Evolutionary conservation across 73 alveolate genomes (phyloP).

Genomic region (Paramecium octaurelia): DNA sequence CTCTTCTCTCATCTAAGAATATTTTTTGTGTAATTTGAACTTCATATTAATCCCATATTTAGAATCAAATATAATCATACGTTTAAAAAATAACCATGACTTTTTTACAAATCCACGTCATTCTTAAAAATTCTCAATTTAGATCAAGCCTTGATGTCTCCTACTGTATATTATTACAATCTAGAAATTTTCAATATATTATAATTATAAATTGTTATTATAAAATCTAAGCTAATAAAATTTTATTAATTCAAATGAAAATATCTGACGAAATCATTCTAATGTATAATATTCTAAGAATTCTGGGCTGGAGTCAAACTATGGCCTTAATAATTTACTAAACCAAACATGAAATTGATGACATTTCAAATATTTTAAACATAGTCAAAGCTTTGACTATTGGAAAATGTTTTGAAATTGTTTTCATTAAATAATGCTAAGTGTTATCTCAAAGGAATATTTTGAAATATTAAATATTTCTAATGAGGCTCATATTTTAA

Average conservation of each 20-base stretch:
- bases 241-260: not conserved
- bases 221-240: not conserved
- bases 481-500: not conserved
- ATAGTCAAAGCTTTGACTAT: not conserved
- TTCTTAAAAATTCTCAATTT: not conserved
- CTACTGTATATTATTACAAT: conserved; percentile 78
- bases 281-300: not conserved
- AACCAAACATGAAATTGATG: not conserved
- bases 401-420: not conserved
- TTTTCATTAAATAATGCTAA: not conserved
- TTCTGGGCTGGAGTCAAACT: not conserved
- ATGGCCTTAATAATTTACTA: not conserved
- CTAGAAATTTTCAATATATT: not conserved
- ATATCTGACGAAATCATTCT: not conserved
- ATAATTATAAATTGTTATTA: not conserved
- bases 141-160: conserved; percentile 68
- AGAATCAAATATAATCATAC: no score
- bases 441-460: not conserved
- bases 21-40: not conserved
- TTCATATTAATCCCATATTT: conserved; percentile 83
- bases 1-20: conserved; percentile 83
- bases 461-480: not conserved
- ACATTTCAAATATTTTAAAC: not conserved
- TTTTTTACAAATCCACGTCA: not conserved
- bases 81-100: not conserved